Evolutionary conservation across 2,329 filamentous ascomycete genomes (phyloP).

Genomic region (Ophiostoma ips): DNA sequence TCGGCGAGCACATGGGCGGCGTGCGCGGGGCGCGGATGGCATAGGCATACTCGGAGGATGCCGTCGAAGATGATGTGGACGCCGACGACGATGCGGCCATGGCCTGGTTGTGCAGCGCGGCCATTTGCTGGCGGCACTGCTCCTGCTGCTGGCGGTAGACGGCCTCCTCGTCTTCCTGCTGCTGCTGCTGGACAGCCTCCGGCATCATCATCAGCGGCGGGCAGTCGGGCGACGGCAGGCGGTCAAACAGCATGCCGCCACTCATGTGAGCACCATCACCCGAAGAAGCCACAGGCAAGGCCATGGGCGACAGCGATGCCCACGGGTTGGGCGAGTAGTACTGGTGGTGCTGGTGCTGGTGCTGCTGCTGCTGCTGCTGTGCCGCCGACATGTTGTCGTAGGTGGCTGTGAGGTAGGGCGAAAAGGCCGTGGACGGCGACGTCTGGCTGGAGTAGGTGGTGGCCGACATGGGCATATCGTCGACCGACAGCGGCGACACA

Average conservation of each 20-base stretch:
- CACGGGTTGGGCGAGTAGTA: conserved; percentile 28
- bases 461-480: conserved; percentile 26
- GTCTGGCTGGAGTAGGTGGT: conserved; percentile 39
- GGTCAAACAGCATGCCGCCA: conserved; percentile 12
- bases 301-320: conserved; percentile 17
- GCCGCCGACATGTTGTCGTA: neutral
- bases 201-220: conserved; percentile 8
- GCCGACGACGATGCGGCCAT: neutral
- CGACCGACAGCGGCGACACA: neutral
- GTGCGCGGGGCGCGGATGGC: neutral
- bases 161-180: neutral
- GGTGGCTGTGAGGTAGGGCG: conserved; percentile 28
- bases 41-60: neutral
- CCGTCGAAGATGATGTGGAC: neutral
- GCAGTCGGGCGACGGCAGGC: conserved; percentile 13
- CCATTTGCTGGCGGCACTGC: neutral
- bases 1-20: neutral
- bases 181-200: neutral
- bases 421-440: conserved; percentile 41
- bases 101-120: neutral
- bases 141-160: conserved; percentile 2
- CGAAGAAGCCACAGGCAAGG: conserved; percentile 1
- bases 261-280: no score
- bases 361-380: neutral
- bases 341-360: conserved; percentile 20